phyloP scores from a whole-genome alignment of 2,329 filamentous ascomycete species.

The Fusarium sp. region DNA sequence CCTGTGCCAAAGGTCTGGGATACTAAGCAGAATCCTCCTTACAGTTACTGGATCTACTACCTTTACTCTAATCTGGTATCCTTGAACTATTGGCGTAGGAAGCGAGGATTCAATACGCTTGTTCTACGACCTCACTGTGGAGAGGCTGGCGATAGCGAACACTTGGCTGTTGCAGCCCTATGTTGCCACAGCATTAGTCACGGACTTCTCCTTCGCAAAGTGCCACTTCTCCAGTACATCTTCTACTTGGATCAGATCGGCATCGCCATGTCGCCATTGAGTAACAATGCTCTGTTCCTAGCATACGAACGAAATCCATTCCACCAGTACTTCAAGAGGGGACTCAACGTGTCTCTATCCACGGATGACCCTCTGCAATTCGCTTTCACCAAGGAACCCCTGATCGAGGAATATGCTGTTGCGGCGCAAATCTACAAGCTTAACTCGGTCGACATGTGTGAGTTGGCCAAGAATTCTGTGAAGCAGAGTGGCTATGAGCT shows the following conservation, averaged over 20 bases:
- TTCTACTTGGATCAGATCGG: constrained; percentile 99
- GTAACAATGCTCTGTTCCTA: constrained; percentile 96
- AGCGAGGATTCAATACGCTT: constrained; percentile 95
- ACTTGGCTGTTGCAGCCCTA: constrained; percentile 89
- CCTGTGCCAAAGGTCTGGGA: constrained; percentile 90
- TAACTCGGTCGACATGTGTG: constrained; percentile 97
- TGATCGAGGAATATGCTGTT: constrained; percentile 98
- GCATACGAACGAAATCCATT: constrained; percentile 98
- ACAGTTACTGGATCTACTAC: constrained; percentile 99
- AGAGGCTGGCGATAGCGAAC: constrained; percentile 96
- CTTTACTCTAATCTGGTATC: constrained; percentile 94
- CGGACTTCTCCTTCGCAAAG: constrained; percentile 90
- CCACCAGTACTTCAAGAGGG: constrained; percentile 92
- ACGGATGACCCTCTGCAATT: constrained; percentile 98
- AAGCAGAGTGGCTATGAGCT: constrained; percentile 94
- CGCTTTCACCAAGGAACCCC: constrained; percentile 96
- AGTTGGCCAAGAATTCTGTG: constrained; percentile 95
- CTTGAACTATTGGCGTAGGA: constrained; percentile 90
- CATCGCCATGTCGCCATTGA: constrained; percentile 98
- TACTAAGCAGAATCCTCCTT: constrained; percentile 94
- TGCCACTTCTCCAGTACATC: constrained; percentile 93
- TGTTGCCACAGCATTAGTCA: constrained; percentile 98
- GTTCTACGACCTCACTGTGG: constrained; percentile 93
- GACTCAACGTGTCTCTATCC: constrained; percentile 93
- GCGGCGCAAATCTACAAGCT: constrained; percentile 99